phyloP scores from a whole-genome alignment of 257 asterid species.

The Primulina eburnea region DNA sequence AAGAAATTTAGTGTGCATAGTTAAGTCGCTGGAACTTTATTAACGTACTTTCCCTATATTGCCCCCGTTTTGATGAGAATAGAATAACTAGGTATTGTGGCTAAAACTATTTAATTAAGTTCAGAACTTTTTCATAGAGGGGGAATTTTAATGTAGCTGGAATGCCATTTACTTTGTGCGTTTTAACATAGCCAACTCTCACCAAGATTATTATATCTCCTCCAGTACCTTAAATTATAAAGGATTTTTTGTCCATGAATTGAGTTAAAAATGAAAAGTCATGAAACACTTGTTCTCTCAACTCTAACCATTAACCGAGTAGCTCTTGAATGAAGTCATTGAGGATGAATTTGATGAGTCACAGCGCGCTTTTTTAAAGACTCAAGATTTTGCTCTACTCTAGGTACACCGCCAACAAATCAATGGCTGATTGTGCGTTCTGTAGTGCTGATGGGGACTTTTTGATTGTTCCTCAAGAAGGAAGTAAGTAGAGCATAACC shows the following conservation, averaged over 20 bases:
- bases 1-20: background rate
- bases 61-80: background rate
- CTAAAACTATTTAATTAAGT: no score
- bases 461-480: constrained; percentile 90
- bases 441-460: constrained; percentile 98
- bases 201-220: background rate
- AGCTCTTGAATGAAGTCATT: constrained; percentile 1
- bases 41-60: background rate
- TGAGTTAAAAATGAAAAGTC: background rate
- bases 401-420: constrained; percentile 85
- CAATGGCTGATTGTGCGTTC: constrained; percentile 89
- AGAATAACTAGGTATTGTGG: background rate
- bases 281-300: background rate
- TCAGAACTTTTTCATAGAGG: background rate
- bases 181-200: background rate
- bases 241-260: background rate
- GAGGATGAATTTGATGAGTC: constrained; percentile 18
- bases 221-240: background rate
- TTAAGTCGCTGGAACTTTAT: background rate
- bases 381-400: constrained; percentile 24
- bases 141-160: background rate
- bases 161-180: no score
- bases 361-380: constrained; percentile 13
- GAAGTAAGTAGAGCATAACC: constrained; percentile 60
- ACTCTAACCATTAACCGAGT: background rate